phyloP scores from a whole-genome alignment of 768 basidiomycete genomes.

The Pulveroboletus ravenelii region DNA sequence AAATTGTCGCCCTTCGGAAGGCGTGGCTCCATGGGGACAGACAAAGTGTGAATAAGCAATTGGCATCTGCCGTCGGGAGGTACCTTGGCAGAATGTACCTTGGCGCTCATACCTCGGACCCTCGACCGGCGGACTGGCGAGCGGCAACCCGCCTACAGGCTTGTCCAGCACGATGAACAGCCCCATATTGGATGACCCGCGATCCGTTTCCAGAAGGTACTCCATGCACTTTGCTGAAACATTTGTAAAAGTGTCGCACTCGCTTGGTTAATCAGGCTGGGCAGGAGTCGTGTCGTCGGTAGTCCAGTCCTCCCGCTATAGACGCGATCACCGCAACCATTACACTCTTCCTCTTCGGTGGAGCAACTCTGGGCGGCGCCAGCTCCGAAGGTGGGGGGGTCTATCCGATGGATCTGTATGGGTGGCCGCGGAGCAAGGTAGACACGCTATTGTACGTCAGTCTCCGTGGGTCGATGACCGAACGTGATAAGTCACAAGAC shows the following conservation, averaged over 20 bases:
- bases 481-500: background rate
- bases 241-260: slow-evolving; percentile 5
- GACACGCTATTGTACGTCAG: slow-evolving; percentile 1
- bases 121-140: slow-evolving; percentile 5
- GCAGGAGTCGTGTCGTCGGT: background rate
- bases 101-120: slow-evolving; percentile 7
- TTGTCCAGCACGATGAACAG: background rate
- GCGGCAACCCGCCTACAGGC: background rate
- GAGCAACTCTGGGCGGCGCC: background rate
- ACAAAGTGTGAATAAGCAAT: too few relatives aligned
- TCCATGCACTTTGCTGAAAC: background rate
- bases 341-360: background rate
- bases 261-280: slow-evolving; percentile 2
- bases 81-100: background rate
- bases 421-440: background rate
- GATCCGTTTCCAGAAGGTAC: background rate
- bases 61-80: background rate
- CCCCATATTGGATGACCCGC: background rate
- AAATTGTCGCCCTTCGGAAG: too few relatives aligned
- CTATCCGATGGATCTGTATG: background rate
- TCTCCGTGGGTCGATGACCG: background rate
- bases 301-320: slow-evolving; percentile 10
- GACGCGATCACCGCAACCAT: slow-evolving; percentile 7
- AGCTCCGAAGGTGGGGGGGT: too few relatives aligned
- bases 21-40: too few relatives aligned